These are phyloP conservation scores for Amanita pallidorosea DNA, from an alignment of 768 basidiomycete genomes.

Conservation along the genomic window DNA sequence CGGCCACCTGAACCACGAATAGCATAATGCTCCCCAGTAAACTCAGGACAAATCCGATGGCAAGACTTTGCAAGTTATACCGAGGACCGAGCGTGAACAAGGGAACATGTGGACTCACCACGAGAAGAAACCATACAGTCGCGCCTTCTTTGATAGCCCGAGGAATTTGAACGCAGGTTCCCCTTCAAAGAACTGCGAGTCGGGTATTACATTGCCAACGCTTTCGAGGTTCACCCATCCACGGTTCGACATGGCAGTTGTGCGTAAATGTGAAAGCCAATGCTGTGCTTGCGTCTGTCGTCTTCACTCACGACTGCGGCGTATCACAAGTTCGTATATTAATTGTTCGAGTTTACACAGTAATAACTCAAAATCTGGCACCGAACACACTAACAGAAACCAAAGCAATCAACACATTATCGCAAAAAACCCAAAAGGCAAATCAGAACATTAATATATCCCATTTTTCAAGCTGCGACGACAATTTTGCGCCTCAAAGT, in stretches of 20 bases:
- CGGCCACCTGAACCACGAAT: slow-evolving; percentile 53
- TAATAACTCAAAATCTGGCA: slow-evolving; percentile 3
- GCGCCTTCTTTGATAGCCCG: slow-evolving; percentile 65
- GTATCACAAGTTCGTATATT: not conserved
- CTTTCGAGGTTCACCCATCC: slow-evolving; percentile 85
- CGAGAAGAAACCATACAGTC: slow-evolving; percentile 78
- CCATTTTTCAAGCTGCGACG: slow-evolving; percentile 8
- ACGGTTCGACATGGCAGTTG: slow-evolving; percentile 38
- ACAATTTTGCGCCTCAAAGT: slow-evolving; percentile 42
- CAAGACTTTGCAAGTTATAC: slow-evolving; percentile 34
- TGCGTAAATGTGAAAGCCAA: slow-evolving; percentile 1
- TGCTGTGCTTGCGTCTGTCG: slow-evolving; percentile 24
- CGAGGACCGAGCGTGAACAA: not conserved
- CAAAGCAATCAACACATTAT: not conserved
- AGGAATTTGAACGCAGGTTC: slow-evolving; percentile 81
- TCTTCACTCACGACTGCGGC: not conserved
- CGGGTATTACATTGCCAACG: slow-evolving; percentile 50
- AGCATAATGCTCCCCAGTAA: slow-evolving; percentile 70
- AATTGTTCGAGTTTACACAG: slow-evolving; percentile 1
- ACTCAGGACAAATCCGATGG: slow-evolving; percentile 69
- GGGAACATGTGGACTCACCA: slow-evolving; percentile 40
- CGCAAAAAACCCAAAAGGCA: slow-evolving; percentile 2
- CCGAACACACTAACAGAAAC: slow-evolving; percentile 5
- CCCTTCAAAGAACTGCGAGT: slow-evolving; percentile 79
- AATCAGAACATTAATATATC: slow-evolving; percentile 5